These are phyloP conservation scores for Amphirosellinia nigrospora DNA, from an alignment of 495 filamentous ascomycete genomes.

Conservation along the genomic window DNA sequence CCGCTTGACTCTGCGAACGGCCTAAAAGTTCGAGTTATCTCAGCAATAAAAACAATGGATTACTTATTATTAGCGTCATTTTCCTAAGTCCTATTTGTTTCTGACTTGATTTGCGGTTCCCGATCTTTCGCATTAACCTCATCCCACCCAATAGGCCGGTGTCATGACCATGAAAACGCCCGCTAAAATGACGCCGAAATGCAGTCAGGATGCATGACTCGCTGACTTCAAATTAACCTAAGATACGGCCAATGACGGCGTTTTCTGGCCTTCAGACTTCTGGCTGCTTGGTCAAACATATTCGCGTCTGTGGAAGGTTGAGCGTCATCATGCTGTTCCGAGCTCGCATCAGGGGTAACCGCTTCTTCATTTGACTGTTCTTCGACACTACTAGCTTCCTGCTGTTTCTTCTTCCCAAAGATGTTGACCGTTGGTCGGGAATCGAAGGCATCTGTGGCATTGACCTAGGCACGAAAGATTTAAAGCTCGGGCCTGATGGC, in stretches of 20 bases:
- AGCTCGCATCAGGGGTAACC: background rate
- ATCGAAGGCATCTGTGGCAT: constrained; percentile 39
- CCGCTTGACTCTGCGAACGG: background rate
- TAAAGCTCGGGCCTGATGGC: constrained; percentile 39
- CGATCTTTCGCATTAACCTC: background rate
- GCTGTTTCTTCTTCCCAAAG: constrained; percentile 31
- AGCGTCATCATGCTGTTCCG: background rate
- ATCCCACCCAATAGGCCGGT: background rate
- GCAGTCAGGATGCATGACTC: background rate
- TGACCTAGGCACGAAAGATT: constrained; percentile 37
- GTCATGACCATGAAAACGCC: background rate
- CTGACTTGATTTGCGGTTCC: background rate
- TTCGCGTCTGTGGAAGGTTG: background rate
- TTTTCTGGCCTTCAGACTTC: background rate
- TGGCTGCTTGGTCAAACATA: background rate
- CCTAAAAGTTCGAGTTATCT: too few species aligned
- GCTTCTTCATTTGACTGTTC: background rate
- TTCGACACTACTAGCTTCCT: background rate
- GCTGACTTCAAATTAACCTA: background rate
- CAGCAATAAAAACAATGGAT: background rate
- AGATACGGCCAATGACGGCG: background rate
- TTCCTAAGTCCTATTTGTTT: background rate
- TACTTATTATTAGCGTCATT: background rate
- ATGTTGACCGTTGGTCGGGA: constrained; percentile 33
- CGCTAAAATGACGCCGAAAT: background rate